Evolutionary conservation across 768 basidiomycete species (phyloP).

Genomic region (Boletus vermiculosoides): DNA sequence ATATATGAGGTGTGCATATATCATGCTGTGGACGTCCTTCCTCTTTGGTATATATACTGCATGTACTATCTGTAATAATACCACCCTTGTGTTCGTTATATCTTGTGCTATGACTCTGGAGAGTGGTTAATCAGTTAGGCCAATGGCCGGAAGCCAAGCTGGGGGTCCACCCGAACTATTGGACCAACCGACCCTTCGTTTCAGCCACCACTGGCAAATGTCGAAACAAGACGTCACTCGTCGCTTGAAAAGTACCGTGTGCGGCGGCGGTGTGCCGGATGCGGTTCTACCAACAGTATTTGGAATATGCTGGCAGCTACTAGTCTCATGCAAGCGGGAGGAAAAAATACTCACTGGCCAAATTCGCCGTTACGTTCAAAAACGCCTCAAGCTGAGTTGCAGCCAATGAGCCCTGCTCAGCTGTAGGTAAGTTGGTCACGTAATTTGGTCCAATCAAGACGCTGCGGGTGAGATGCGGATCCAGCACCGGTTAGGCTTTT

Average conservation of each 20-base stretch:
- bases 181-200: neutral
- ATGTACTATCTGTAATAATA: neutral
- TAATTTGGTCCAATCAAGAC: too few species aligned
- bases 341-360: neutral
- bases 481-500: too few species aligned
- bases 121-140: too few species aligned
- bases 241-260: neutral
- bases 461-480: too few species aligned
- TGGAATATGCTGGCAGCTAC: neutral
- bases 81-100: neutral
- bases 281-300: neutral
- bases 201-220: neutral
- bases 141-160: neutral
- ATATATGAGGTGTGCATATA: neutral
- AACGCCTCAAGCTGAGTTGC: neutral
- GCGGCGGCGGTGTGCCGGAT: too few species aligned
- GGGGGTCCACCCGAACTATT: neutral
- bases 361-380: neutral
- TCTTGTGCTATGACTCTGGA: neutral
- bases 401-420: too few species aligned
- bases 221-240: neutral
- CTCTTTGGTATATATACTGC: neutral
- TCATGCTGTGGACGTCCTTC: neutral
- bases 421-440: too few species aligned
- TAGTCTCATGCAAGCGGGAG: neutral